Evolutionary conservation across 192 early-diverging fungal species (phyloP), one percentile per base, ranked within the genome.

Genomic region (Jimgerdemannia lactiflua): DNA sequence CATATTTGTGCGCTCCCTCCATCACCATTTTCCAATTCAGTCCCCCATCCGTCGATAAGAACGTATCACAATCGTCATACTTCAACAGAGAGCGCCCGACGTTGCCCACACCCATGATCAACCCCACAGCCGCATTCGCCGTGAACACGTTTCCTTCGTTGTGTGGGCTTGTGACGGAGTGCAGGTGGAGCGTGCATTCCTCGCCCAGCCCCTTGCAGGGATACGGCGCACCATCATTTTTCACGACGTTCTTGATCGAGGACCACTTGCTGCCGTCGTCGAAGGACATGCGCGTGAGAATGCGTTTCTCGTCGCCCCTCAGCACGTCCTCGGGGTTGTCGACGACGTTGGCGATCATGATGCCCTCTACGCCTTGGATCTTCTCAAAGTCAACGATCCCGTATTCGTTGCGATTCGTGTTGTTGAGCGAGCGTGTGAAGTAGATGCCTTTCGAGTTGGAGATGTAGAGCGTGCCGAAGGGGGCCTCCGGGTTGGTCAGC

Each of bases 361-460:
- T 91, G 18, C 95, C 96, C 67, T 92, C 89, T 3, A 95, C 81
- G 11, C 92, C 91, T 54, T 95, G 89, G 42, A 96, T 88, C 9
- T 92, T 87, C 85, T 98, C 97, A 83, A 96, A 95, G 76, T 99
- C 97, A 7, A 98, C 94, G 41, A 88, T 76, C 19, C 96, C 97
- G 7, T 80, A 54, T 0, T 42, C 14, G 65, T 94, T 89, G 42
- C 95, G 90, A 74, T 99, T 95, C 19, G 93, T 94, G 79, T 95
- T 86, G 42, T 95, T 87, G 41, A 95, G 87, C 43, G 92, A 85
- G 71, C 87, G 87, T 59, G 90, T 89, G 78, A 96, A 99, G 74
- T 92, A 92, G 2, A 89, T 94, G 70, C 97, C 97, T 65, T 96
- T 92, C 4, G 94, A 95, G 79, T 95, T 95, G 18, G 96, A 98